Conservation (phyloP, 257 asterid genomes). For the Solanum habrochaites region DNA sequence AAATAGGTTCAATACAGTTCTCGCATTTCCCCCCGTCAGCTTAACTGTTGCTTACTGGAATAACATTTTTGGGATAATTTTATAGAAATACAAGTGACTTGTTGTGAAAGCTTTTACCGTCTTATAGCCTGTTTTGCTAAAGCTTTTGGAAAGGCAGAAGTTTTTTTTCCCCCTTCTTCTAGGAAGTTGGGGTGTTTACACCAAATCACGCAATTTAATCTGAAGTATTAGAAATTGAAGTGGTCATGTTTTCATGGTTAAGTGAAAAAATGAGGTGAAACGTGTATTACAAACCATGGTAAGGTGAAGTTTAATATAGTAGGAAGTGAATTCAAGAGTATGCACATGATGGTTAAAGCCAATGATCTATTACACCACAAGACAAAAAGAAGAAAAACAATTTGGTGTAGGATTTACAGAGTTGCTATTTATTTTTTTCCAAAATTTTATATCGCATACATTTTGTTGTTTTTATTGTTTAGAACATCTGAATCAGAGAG, state of each 20-base stretch:
- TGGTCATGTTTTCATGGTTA: neutral
- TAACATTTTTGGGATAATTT: neutral
- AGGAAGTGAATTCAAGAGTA: neutral
- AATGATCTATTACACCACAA: neutral
- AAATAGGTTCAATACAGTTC: neutral
- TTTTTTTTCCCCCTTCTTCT: too few species aligned
- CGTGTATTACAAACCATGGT: neutral
- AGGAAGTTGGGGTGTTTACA: too few species aligned
- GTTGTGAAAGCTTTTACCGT: neutral
- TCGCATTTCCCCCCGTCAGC: neutral
- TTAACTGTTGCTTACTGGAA: neutral
- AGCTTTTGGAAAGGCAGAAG: neutral
- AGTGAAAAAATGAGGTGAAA: neutral
- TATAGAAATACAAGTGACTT: neutral
- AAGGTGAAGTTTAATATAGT: neutral
- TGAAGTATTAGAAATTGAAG: neutral
- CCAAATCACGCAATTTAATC: neutral
- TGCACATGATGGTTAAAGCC: neutral
- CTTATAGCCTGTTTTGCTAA: neutral
- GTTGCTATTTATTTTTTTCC: neutral
- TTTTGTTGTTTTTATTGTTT: slow-evolving; percentile 50
- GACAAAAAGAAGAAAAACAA: neutral
- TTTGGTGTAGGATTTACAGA: neutral
- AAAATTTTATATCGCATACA: slow-evolving; percentile 58
- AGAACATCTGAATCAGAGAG: slow-evolving; percentile 54